Base-by-base conservation (phyloP, 1,284 basidiomycete genomes). In the Omphalotus olearius region DNA sequence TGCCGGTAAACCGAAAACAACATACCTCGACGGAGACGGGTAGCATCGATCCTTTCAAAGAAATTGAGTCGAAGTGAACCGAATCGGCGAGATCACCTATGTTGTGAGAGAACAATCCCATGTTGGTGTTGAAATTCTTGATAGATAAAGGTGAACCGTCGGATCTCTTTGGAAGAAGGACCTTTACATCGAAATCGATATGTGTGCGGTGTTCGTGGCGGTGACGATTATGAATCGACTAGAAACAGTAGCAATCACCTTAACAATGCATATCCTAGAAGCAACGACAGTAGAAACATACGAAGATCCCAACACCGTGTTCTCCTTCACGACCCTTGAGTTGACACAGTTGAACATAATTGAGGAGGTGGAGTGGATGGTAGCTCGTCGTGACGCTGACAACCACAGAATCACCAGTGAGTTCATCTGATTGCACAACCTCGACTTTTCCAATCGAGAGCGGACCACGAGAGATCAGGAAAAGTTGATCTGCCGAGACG, bases 271-370 rank as follows among this genome's bases (percentile, higher is more conserved):
- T n/a, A n/a, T n/a, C n/a, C n/a, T n/a, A n/a, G n/a, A n/a, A n/a
- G n/a, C n/a, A n/a, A n/a, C n/a, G n/a, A n/a, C n/a, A n/a, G n/a
- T n/a, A n/a, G n/a, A n/a, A n/a, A 65, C 73, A 53, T 53, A 74
- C 75, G 30, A 75, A 71, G 35, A 78, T 67, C 10, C 73, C 72
- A 45, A 78, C 57, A 20, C 74, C 76, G 45, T 67, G 50, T 46
- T 68, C 64, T 1, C 56, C 62, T 1, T 66, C 66, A 0, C 47
- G 54, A 17, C 63, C 59, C 39, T 59, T 57, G 13, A 69, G 51
- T 13, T 52, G 57, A 52, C 75, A 77, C 33, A 76, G 66, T n/a
- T 64, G 53, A 33, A 67, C 63, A n/a, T 36, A 56, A n/a, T 67
- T 59, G 17, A 73, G 57, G 6, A 54, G 56, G 7, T 59, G 45